Base-by-base conservation (phyloP, 306 rosid species). In the Erythrophleum fordii region DNA sequence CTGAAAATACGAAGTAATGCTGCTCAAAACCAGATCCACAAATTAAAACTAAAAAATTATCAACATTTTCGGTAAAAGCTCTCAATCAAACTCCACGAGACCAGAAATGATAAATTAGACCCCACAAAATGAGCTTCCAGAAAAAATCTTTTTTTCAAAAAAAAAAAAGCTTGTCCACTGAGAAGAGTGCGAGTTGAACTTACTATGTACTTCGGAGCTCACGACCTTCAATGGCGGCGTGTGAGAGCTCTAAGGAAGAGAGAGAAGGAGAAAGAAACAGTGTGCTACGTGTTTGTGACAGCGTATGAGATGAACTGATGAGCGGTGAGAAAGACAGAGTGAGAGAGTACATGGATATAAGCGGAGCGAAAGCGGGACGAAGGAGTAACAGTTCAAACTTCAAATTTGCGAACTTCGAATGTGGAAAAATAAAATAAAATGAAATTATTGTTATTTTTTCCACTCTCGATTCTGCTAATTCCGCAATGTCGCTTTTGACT, bases 321-420 rank as follows among this genome's bases (percentile, higher is more conserved):
- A 13, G 29, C 13, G 53, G 53, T 34, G 45, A 35, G 75, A 13
- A 0, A 8, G 70, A n/a, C 6, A 20, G 0, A 0, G 62, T 13
- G 60, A 11, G 73, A 20, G 55, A 1, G 62, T 29, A 72, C 84
- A n/a, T 73, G 35, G 86, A 59, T 79, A 78, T 42, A 78, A 31
- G 72, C 4, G 76, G 83, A 77, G 85, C 77, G 90, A 62, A 86
- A 82, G 94, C 92, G 94, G 92, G 94, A 88, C 88, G 83, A 52
- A 55, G 35, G 53, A 68, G 67, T 34, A 39, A 79, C 81, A 65
- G 87, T 90, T 90, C 86, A 90, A 87, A 90, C 90, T 83, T 85
- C 61, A 29, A 72, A 48, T 4, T 17, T 75, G 72, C 76, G 71
- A 77, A 77, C 31, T 68, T 70, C 68, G 35, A 44, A 58, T 28